Evolutionary conservation across 2,329 filamentous ascomycete genomes (phyloP).

Genomic region (Pseudogymnoascus sp.): DNA sequence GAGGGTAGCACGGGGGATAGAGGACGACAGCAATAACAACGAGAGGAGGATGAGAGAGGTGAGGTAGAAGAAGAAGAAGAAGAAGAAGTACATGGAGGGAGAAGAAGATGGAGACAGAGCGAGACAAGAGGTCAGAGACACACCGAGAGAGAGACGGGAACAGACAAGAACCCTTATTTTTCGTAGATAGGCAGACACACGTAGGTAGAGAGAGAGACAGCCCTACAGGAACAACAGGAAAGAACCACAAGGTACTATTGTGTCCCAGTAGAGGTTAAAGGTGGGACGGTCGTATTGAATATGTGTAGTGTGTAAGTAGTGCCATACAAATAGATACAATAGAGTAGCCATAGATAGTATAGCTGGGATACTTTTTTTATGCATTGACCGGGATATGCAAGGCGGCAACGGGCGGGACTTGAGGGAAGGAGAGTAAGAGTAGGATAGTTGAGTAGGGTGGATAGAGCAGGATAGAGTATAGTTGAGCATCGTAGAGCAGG

Average conservation of each 20-base stretch:
- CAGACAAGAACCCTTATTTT: conserved; percentile 3
- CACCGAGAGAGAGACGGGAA: not conserved
- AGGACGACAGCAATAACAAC: not conserved
- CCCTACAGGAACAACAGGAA: not conserved
- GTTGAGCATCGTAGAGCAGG: no score
- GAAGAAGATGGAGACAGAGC: not conserved
- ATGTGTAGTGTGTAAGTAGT: not conserved
- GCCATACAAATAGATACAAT: not conserved
- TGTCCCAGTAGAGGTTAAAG: not conserved
- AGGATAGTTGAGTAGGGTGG: no score
- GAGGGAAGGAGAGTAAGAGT: not conserved
- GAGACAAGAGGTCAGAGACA: not conserved
- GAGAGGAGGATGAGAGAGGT: not conserved
- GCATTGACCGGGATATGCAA: not conserved
- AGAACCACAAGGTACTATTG: not conserved
- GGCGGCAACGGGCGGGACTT: not conserved
- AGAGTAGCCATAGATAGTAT: no score
- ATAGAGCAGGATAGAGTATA: not conserved
- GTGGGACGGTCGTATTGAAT: conserved; percentile 7
- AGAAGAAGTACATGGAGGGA: not conserved
- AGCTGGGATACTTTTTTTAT: no score
- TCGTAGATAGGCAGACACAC: not conserved
- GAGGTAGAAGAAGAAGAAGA: not conserved
- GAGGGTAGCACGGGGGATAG: not conserved
- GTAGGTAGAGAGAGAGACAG: not conserved